phyloP scores from a whole-genome alignment of 495 filamentous ascomycete species.

The Sporormia fimetaria region DNA sequence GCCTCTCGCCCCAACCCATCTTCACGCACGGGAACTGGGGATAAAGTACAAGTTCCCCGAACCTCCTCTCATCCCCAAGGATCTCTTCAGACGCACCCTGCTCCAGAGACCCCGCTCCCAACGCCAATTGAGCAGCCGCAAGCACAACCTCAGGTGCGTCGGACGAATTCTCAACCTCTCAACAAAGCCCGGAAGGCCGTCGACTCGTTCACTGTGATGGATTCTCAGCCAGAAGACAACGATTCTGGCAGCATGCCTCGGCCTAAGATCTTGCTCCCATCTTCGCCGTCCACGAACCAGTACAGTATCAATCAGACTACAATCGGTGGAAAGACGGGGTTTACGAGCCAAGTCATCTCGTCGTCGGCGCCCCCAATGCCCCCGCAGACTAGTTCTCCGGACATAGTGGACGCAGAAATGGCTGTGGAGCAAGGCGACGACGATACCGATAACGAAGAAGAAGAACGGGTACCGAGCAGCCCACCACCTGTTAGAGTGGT shows the following conservation, averaged over 20 bases:
- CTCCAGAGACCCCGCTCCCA: no score
- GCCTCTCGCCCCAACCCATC: no score
- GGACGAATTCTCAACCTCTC: no score
- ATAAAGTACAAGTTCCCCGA: no score
- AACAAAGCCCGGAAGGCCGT: no score
- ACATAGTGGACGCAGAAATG: background rate
- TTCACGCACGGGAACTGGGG: no score
- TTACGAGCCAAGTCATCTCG: conserved; percentile 13
- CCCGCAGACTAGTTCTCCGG: conserved; percentile 5
- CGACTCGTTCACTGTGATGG: conserved; percentile 27
- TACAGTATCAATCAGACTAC: conserved; percentile 22
- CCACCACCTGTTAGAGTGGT: conserved; percentile 12
- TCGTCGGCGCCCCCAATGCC: conserved; percentile 19
- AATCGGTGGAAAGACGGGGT: conserved; percentile 8
- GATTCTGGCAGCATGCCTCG: background rate
- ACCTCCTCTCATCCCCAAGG: no score
- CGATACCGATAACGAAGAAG: background rate
- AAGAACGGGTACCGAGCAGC: conserved; percentile 23
- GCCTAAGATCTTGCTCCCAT: conserved; percentile 11
- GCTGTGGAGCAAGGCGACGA: no score
- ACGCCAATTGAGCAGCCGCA: conserved; percentile 18
- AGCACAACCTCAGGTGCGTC: no score
- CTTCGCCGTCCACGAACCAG: conserved; percentile 18
- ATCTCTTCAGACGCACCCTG: background rate
- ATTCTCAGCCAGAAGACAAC: conserved; percentile 28